phyloP scores from a whole-genome alignment of 805 yeast species.

The Starmerella riodocensis region DNA sequence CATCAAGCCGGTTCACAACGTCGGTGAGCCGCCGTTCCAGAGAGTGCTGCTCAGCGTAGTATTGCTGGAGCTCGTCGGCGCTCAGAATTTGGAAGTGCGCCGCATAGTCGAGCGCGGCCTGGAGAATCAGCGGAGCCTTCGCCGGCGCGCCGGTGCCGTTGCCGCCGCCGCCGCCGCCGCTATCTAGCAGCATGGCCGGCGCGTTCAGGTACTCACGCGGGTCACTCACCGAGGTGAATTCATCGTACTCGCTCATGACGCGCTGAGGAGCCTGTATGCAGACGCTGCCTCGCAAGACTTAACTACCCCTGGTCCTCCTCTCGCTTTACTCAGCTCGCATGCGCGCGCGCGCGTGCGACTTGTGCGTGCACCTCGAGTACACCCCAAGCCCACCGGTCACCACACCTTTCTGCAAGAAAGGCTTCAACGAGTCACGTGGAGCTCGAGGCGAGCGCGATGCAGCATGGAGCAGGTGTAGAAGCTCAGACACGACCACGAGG shows the following conservation, averaged over 20 bases:
- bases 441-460: too few species aligned
- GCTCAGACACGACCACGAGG: too few species aligned
- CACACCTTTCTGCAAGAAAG: too few species aligned
- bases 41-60: conserved; percentile 14
- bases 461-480: too few species aligned
- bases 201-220: conserved; percentile 22
- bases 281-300: too few species aligned
- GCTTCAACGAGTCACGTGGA: too few species aligned
- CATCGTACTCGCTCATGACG: conserved; percentile 15
- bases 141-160: not conserved
- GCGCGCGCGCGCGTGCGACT: too few species aligned
- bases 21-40: conserved; percentile 15
- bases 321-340: too few species aligned
- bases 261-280: too few species aligned
- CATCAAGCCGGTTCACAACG: conserved; percentile 15
- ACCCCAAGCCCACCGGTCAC: too few species aligned
- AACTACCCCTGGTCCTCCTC: too few species aligned
- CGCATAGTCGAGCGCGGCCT: conserved; percentile 19
- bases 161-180: not conserved
- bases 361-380: too few species aligned
- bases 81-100: conserved; percentile 11
- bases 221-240: conserved; percentile 15
- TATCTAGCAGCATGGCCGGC: conserved; percentile 20
- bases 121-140: conserved; percentile 13
- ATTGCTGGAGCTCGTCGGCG: conserved; percentile 16